Base-by-base conservation (phyloP, 257 asterid species). In the Verbascum thapsus region DNA sequence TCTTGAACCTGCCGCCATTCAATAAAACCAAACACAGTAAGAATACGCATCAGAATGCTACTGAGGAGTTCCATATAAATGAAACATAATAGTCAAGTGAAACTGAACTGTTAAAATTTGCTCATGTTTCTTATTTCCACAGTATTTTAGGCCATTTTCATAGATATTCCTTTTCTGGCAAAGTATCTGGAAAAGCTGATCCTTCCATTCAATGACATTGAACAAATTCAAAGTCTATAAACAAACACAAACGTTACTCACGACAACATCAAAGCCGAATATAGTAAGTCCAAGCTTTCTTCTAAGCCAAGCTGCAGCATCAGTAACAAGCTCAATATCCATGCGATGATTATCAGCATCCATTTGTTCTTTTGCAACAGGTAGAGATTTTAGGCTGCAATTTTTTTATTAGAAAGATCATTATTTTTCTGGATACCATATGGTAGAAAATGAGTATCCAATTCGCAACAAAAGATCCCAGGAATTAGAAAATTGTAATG, bases 181-280 rank as follows among this genome's bases (percentile, higher is more conserved):
- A 48, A 11, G 6, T 3, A 60, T 57, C 17, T 44, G 51, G 53
- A 64, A 59, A 39, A 19, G 67, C 42, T 39, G 15, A 13, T 22
- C 18, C 57, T 53, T 54, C 17, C 63, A 53, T 16, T n/a, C 26
- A 23, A 52, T n/a, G 57, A 45, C n/a, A 38, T 15, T 10, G 4
- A 32, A 52, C 13, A 38, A 44, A 22, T 45, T 18, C 2, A 52
- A 64, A 26, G 23, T 22, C 16, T 18, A 10, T 38, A 20, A 61
- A 48, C 50, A 67, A 71, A 41, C 49, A 48, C 1, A 23, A 22
- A 6, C 47, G 53, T 53, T 61, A 83, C 96, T 84, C 75, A 91
- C 96, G 49, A 91, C 95, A 38, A 90, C 92, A 72, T 90, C 99
- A 71, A 94, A 94, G 66, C 99, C 99, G 35, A 94, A 81, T 63